Evolutionary conservation across 306 rosid species (phyloP), one percentile per base, ranked within the genome.

Genomic region (Lotus japonicus): DNA sequence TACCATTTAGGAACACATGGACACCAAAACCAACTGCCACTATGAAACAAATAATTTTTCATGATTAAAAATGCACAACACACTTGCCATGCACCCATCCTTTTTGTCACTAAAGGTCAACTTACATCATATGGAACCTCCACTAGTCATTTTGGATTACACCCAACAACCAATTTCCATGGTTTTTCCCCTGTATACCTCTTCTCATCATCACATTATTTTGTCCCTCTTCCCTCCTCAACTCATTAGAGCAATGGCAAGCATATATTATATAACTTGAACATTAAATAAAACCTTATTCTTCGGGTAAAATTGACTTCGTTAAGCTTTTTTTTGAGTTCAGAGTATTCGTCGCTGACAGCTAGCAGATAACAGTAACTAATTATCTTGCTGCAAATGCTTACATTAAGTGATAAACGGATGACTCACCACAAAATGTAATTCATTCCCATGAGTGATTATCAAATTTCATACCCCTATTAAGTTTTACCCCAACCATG

Each of bases 31-130:
- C 76, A 66, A 66, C 9, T 64, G 76, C 81, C 85, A 87, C 94
- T 80, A 74, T 64, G 86, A 57, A 81, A 63, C 80, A 85, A 80
- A 82, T 81, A 74, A 82, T 75, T 71, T 71, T 74, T 64, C 84
- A 88, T 88, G 49, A 87, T 88, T 75, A 78, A 72, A 43, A 74
- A 75, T 62, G 77, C 80, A 74, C 82, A 62, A 80, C 79, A 1
- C 23, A 50, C 42, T 9, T 31, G 36, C 42, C 42, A 31, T 31
- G 39, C 82, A 62, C 75, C 77, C 81, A 61, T 79, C 52, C 60
- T 77, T 74, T 87, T 87, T 87, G 85, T 87, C 82, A 84, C 73
- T 80, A 38, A 75, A 75, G 78, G 85, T 86, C 84, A 88, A 86
- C 82, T 84, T 80, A 76, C 85, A 82, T 72, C 69, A 39, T 48